Evolutionary conservation across 768 basidiomycete species (phyloP), one percentile per base, ranked within the genome.

Genomic region (Podaxis sp.): DNA sequence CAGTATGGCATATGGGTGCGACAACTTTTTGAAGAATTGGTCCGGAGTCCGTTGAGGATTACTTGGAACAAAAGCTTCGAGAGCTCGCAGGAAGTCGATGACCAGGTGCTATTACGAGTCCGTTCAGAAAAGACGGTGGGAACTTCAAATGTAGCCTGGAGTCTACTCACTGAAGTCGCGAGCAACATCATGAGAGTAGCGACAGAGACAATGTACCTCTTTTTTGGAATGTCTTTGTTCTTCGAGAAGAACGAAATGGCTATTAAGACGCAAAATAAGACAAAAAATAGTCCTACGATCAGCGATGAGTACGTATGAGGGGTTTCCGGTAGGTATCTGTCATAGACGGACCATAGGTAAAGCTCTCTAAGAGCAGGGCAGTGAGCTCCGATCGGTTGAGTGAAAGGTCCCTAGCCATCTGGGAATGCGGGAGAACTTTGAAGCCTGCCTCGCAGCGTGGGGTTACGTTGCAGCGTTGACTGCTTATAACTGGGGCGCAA

Each of bases 81-180:
- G 43, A 22, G 22, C 60, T 37, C 60, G 38, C 43, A 61, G 40
- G 33, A 61, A 61, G 41, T 61, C 60, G 9, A 61, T 49, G 19
- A 61, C 33, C 41, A 61, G 7, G 27, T 61, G 60, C 60, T 61
- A 15, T 46, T 2, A 47, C 11, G 13, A 19, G 6, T 25, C n/a
- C 6, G 24, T n/a, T 33, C 40, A 54, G 38, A 47, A 27, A 15
- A 27, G 3, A 2, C 7, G 22, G 2, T 27, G 19, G 7, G 22
- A 24, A 27, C 11, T 50, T 11, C 5, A 5, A 27, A 27, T 12
- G 22, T 24, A 6, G 25, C 7, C 17, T 7, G 27, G 1, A 29
- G 4, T 49, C 22, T 13, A 41, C 37, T n/a, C 5, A 59, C 58
- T 33, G 58, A 22, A 24, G 58, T 59, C 17, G 58, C 58, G 17